Evolutionary conservation across 2,329 filamentous ascomycete species (phyloP).

Genomic region (Colletotrichum eleusines): DNA sequence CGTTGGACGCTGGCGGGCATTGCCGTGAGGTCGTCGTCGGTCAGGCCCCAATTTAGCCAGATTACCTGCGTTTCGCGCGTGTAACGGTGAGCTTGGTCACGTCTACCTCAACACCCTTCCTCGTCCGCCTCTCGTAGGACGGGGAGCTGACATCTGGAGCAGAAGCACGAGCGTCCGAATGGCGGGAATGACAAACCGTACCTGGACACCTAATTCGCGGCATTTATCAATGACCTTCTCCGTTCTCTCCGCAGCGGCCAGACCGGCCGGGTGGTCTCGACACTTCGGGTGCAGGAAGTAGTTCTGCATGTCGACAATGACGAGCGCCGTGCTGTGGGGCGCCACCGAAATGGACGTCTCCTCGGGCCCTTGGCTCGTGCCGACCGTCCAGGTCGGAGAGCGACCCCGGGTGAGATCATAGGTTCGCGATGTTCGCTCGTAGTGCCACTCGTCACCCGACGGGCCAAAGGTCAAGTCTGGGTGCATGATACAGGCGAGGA

Average conservation of each 20-base stretch:
- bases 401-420: slow-evolving; percentile 40
- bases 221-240: slow-evolving; percentile 59
- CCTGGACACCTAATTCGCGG: slow-evolving; percentile 61
- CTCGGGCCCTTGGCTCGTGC: slow-evolving; percentile 34
- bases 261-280: slow-evolving; percentile 55
- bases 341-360: slow-evolving; percentile 51
- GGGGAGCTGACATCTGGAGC: slow-evolving; percentile 3
- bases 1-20: slow-evolving; percentile 64
- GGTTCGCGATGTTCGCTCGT: slow-evolving; percentile 37
- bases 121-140: background rate
- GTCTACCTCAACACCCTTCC: background rate
- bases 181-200: slow-evolving; percentile 41
- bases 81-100: slow-evolving; percentile 20
- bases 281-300: slow-evolving; percentile 57
- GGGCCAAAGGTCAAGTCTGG: slow-evolving; percentile 37
- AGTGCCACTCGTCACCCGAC: slow-evolving; percentile 37
- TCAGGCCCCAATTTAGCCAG: slow-evolving; percentile 70
- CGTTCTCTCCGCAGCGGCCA: slow-evolving; percentile 56
- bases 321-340: slow-evolving; percentile 57
- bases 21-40: slow-evolving; percentile 59
- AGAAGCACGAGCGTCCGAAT: slow-evolving; percentile 5
- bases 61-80: slow-evolving; percentile 51
- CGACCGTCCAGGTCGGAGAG: slow-evolving; percentile 30
- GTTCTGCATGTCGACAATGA: slow-evolving; percentile 67
- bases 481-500: slow-evolving; percentile 17